These are phyloP conservation scores for Candida cerambycidarum DNA, from an alignment of 805 yeast species.

Conservation along the genomic window DNA sequence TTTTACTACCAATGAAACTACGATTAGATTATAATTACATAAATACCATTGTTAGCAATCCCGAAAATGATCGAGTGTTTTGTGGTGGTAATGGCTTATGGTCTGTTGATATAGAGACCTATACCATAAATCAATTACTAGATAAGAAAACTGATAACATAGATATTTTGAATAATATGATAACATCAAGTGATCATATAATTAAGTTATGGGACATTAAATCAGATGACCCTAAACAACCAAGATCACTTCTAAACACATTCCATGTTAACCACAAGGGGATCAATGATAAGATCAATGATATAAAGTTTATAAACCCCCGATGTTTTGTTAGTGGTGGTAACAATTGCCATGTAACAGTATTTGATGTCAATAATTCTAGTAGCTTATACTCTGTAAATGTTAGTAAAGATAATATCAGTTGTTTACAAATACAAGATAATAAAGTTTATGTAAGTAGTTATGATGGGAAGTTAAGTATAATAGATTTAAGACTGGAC, in stretches of 20 bases:
- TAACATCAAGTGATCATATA: slow-evolving; percentile 18
- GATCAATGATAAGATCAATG: slow-evolving; percentile 20
- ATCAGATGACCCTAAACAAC: background rate
- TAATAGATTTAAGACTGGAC: slow-evolving; percentile 24
- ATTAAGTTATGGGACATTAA: slow-evolving; percentile 22
- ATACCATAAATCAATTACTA: background rate
- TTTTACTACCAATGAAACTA: slow-evolving; percentile 8
- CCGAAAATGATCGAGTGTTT: slow-evolving; percentile 1
- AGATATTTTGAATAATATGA: slow-evolving; percentile 3
- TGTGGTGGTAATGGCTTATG: slow-evolving; percentile 8
- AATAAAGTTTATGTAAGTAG: slow-evolving; percentile 19
- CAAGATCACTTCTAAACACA: slow-evolving; percentile 5
- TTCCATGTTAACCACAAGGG: slow-evolving; percentile 4
- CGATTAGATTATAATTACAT: slow-evolving; percentile 5
- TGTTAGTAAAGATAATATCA: slow-evolving; percentile 26
- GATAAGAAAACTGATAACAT: background rate
- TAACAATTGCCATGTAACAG: slow-evolving; percentile 19
- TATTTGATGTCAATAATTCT: slow-evolving; percentile 23
- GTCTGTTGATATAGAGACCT: slow-evolving; percentile 1
- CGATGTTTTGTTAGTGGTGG: slow-evolving; percentile 27
- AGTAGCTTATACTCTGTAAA: slow-evolving; percentile 17
- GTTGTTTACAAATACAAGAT: slow-evolving; percentile 17
- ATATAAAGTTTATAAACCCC: slow-evolving; percentile 20
- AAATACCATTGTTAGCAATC: background rate
- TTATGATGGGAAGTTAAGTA: slow-evolving; percentile 21